Evolutionary conservation across 1,284 basidiomycete species (phyloP).

Genomic region (Cryptococcus floricola): DNA sequence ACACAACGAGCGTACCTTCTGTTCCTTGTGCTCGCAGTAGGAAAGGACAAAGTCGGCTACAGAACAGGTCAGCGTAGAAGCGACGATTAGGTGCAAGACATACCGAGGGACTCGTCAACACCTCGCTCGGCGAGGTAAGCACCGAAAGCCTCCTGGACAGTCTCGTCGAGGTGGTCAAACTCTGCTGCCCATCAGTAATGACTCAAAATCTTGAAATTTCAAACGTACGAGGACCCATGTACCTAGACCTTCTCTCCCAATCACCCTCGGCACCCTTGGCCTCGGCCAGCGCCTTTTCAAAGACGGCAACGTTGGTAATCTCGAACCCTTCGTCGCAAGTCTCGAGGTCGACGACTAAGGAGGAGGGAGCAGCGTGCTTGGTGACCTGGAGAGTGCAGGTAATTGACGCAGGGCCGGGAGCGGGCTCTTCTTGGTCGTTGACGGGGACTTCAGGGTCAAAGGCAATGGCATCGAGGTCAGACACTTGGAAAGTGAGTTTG

Average conservation of each 20-base stretch:
- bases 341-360: slow-evolving; percentile 73
- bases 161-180: slow-evolving; percentile 87
- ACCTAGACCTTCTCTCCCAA: slow-evolving; percentile 84
- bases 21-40: slow-evolving; percentile 83
- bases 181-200: slow-evolving; percentile 18
- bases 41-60: slow-evolving; percentile 70
- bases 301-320: slow-evolving; percentile 79
- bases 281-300: slow-evolving; percentile 74
- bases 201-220: background rate
- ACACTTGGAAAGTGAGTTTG: slow-evolving; percentile 49
- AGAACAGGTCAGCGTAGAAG: background rate
- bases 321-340: slow-evolving; percentile 79
- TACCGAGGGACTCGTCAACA: slow-evolving; percentile 69
- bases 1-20: slow-evolving; percentile 57
- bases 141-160: slow-evolving; percentile 82
- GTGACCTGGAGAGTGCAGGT: slow-evolving; percentile 64
- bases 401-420: slow-evolving; percentile 50
- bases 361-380: slow-evolving; percentile 60
- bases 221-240: slow-evolving; percentile 76
- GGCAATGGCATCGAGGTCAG: slow-evolving; percentile 40
- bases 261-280: slow-evolving; percentile 83
- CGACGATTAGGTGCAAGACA: slow-evolving; percentile 37
- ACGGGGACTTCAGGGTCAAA: slow-evolving; percentile 15
- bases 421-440: background rate
- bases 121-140: slow-evolving; percentile 80